Base-by-base conservation (phyloP, 208 protist genomes). In the Acanthamoeba healyi region DNA sequence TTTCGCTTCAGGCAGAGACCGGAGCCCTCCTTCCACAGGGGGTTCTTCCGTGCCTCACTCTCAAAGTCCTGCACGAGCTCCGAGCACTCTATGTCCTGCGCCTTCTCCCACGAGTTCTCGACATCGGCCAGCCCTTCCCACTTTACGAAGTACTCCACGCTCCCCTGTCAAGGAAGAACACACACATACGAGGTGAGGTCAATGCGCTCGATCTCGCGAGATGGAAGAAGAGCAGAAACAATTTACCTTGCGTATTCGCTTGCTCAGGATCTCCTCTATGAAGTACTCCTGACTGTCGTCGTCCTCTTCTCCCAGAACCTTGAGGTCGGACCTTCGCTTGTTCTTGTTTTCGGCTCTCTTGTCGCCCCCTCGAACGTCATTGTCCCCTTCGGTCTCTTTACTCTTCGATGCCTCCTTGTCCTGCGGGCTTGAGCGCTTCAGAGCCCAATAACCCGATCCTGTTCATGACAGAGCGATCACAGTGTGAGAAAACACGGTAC, bases 1-100 rank as follows among this genome's bases (percentile, higher is more conserved):
- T 91, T 72, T 17, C 58, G 32, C 56, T 91, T 91, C 54, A 46
- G 51, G 49, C 56, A 44, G 54, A 74, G 22, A 15, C 58, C 42
- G 32, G 49, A 72, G 38, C 84, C 58, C 84, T 91, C 58, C 58
- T 91, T 91, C 84, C 84, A 91, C 32, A 91, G 56, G 22, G 49
- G 84, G 49, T 91, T 63, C 56, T 74, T 91, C 58, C 58, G 84
- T 26, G 84, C 84, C 58, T 74, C 56, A 24, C 84, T 65, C 42
- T 91, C 84, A 72, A 91, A 91, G 56, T 91, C 58, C 58, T 91
- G 84, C 34, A 91, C n/a, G 84, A 91, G 84, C 38, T 72, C 84
- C 36, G 84, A 40, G 42, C 84, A 91, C 26, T 91, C 58, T 5
- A 91, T 26, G 29, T 91, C 84, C 84, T 51, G 54, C 36, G 58